Percentiles rank a stretch among this genome's conserved stretches.
Conservation (phyloP, 148 eudicot genomes). For the Mesembryanthemum crystallinum region DNA sequence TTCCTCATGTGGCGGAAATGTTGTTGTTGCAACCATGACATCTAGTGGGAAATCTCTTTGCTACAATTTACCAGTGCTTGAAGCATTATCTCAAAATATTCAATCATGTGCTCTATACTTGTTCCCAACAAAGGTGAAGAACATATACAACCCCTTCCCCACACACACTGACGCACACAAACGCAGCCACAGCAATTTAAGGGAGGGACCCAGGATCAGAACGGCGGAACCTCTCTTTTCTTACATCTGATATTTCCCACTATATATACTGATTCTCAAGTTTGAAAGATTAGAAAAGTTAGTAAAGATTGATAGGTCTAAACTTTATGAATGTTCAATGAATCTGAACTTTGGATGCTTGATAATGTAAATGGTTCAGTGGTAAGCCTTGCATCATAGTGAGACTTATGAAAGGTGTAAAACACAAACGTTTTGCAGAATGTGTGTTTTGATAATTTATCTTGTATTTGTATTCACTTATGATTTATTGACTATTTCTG, state of each 20-base stretch:
- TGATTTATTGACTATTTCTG: neutral
- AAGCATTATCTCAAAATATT: slow-evolving; percentile 58
- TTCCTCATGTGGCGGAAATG: slow-evolving; percentile 78
- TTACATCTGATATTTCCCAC: neutral
- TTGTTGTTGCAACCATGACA: slow-evolving; percentile 88
- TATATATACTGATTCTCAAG: neutral
- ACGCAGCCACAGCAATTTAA: neutral
- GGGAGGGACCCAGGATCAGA: neutral
- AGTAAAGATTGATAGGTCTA: neutral
- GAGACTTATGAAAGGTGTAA: neutral
- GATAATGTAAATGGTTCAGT: neutral
- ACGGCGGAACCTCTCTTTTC: neutral
- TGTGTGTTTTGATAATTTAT: neutral
- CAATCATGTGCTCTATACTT: slow-evolving; percentile 82
- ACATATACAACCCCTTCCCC: neutral
- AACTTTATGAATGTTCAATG: neutral
- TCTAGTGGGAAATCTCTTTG: slow-evolving; percentile 99
- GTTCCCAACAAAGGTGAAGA: slow-evolving; percentile 86
- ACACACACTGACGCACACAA: neutral
- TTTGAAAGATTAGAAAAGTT: neutral
- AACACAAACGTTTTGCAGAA: neutral
- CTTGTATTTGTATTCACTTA: neutral
- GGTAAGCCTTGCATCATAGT: neutral
- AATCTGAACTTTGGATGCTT: neutral
- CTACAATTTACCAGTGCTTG: slow-evolving; percentile 89